Percentiles rank a stretch among this genome's conserved stretches.
These are phyloP conservation scores for Ligustrum vulgare DNA, from an alignment of 257 asterid genomes.

Conservation along the genomic window DNA sequence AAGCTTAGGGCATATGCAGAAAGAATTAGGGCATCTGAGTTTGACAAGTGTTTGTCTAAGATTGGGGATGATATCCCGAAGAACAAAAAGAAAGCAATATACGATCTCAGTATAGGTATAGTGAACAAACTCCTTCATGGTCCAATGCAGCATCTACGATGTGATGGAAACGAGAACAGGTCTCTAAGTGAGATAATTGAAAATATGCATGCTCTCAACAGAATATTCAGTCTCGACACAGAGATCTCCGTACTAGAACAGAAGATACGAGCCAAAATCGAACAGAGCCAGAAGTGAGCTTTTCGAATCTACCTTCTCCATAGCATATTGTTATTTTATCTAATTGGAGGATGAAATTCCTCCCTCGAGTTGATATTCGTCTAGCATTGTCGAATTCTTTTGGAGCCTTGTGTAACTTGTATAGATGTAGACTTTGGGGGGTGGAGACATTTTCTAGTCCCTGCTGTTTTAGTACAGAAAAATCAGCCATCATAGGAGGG, in stretches of 20 bases:
- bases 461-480: background rate
- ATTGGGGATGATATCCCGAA: conserved; percentile 61
- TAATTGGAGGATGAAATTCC: conserved; percentile 22
- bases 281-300: conserved; percentile 43
- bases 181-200: conserved; percentile 55
- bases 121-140: conserved; percentile 83
- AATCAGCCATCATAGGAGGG: background rate
- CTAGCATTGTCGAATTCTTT: conserved; percentile 11
- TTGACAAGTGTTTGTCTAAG: conserved; percentile 77
- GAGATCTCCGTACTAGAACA: conserved; percentile 66
- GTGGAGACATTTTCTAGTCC: conserved; percentile 1
- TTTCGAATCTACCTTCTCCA: conserved; percentile 24
- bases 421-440: conserved; percentile 22
- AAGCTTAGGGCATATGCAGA: conserved; percentile 85
- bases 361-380: conserved; percentile 19
- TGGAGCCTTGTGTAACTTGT: conserved; percentile 25
- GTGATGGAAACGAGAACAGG: conserved; percentile 59
- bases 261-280: conserved; percentile 67
- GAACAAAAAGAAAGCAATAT: conserved; percentile 64
- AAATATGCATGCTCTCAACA: conserved; percentile 80
- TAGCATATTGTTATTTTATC: conserved; percentile 12
- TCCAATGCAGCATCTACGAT: conserved; percentile 87
- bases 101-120: conserved; percentile 70
- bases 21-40: conserved; percentile 75
- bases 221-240: conserved; percentile 70